Evolutionary conservation across 2,329 filamentous ascomycete species (phyloP).

Genomic region (Neonectria ditissima): DNA sequence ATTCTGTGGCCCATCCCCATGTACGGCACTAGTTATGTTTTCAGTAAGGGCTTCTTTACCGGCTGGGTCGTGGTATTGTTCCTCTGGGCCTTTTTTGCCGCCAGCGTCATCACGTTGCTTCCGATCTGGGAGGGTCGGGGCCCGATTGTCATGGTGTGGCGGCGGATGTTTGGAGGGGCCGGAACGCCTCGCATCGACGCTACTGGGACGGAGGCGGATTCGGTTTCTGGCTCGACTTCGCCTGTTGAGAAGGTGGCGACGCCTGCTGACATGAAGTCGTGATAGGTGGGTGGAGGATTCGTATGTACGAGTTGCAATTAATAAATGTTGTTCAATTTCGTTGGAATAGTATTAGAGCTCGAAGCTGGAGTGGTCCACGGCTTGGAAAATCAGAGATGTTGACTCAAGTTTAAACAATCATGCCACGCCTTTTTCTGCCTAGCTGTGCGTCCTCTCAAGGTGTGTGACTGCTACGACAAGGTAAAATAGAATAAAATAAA

Average conservation of each 20-base stretch:
- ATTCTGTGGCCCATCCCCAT: constrained; percentile 49
- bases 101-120: constrained; percentile 19
- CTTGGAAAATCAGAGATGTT: no score
- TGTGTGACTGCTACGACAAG: no score
- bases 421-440: no score
- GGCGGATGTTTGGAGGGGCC: constrained; percentile 5
- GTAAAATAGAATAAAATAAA: no score
- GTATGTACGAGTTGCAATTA: neutral
- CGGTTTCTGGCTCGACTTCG: constrained; percentile 12
- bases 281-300: neutral
- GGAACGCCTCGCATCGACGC: constrained; percentile 16
- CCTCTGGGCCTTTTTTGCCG: constrained; percentile 27
- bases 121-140: constrained; percentile 25
- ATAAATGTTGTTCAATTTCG: neutral
- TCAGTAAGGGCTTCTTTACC: constrained; percentile 36
- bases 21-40: constrained; percentile 46
- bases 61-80: constrained; percentile 30
- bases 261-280: constrained; percentile 3
- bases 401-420: neutral
- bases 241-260: constrained; percentile 18
- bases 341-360: neutral
- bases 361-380: no score
- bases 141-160: constrained; percentile 17
- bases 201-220: constrained; percentile 16
- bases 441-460: no score